phyloP scores from a whole-genome alignment of 805 yeast species.

The Hanseniaspora opuntiae region DNA sequence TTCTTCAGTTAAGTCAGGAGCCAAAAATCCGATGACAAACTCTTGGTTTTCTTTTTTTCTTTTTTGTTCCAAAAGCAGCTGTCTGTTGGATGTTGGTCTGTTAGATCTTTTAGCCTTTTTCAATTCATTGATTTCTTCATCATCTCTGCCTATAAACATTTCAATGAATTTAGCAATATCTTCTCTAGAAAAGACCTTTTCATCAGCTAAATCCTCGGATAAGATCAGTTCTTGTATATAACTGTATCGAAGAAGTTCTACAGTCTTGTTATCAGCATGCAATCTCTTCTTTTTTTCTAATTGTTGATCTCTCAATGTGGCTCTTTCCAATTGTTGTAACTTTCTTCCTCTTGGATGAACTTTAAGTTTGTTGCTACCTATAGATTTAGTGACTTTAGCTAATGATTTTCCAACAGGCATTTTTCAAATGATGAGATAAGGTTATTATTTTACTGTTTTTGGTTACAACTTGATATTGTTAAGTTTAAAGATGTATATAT shows the following conservation, averaged over 20 bases:
- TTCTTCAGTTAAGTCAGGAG: constrained; percentile 58
- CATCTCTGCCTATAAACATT: constrained; percentile 53
- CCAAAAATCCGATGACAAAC: constrained; percentile 51
- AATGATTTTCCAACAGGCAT: constrained; percentile 28
- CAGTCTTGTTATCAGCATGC: constrained; percentile 44
- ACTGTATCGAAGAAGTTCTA: constrained; percentile 44
- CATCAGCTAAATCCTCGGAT: constrained; percentile 28
- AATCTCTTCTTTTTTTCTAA: constrained; percentile 45
- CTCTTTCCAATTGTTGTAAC: constrained; percentile 68
- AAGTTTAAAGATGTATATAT: no score
- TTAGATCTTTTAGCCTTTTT: constrained; percentile 64
- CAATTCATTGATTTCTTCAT: constrained; percentile 57
- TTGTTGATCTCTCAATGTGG: constrained; percentile 72
- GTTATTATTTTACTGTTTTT: neutral
- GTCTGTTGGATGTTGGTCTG: constrained; percentile 66
- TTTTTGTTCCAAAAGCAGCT: constrained; percentile 49
- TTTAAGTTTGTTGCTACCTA: constrained; percentile 21
- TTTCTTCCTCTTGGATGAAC: constrained; percentile 80
- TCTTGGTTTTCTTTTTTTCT: constrained; percentile 48
- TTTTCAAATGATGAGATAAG: neutral
- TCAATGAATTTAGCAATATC: constrained; percentile 52
- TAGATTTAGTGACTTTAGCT: constrained; percentile 23
- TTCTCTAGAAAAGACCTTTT: constrained; percentile 34
- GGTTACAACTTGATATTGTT: neutral
- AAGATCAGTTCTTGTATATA: constrained; percentile 49